Evolutionary conservation across 768 basidiomycete species (phyloP).

Genomic region (Albatrellus ellisii): DNA sequence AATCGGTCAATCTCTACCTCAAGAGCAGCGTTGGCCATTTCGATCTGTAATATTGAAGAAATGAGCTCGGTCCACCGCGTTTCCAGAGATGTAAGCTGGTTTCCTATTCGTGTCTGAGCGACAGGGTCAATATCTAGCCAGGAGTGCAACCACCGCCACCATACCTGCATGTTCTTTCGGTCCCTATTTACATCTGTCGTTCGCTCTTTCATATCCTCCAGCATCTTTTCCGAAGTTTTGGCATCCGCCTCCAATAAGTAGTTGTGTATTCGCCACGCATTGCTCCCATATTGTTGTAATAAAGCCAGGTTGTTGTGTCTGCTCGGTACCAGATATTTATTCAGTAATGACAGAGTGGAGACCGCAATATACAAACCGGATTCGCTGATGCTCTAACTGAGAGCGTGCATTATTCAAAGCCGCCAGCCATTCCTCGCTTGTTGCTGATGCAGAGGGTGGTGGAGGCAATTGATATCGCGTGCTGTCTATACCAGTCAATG

Average conservation of each 20-base stretch:
- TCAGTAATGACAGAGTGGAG: neutral
- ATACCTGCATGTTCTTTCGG: conserved; percentile 76
- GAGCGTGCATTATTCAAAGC: conserved; percentile 68
- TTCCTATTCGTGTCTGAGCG: conserved; percentile 58
- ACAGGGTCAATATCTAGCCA: neutral
- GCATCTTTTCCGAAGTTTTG: conserved; percentile 51
- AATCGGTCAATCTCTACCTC: conserved; percentile 66
- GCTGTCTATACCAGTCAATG: conserved; percentile 55
- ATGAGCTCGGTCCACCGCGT: conserved; percentile 89
- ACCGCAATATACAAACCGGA: conserved; percentile 43
- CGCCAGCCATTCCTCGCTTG: conserved; percentile 64
- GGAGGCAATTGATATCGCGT: conserved; percentile 63
- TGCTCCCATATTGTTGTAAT: conserved; percentile 75
- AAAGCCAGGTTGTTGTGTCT: conserved; percentile 79
- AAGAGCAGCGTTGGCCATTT: conserved; percentile 86
- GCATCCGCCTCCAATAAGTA: conserved; percentile 72
- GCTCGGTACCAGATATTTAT: conserved; percentile 1
- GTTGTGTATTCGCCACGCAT: conserved; percentile 89
- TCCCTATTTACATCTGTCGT: conserved; percentile 82
- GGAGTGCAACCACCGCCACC: conserved; percentile 10
- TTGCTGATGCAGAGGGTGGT: conserved; percentile 45
- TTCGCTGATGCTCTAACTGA: conserved; percentile 75
- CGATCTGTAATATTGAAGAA: conserved; percentile 82
- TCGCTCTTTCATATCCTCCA: conserved; percentile 68
- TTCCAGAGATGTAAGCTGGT: conserved; percentile 71